Conservation (phyloP, 345 rosid species). For the Arabidopsis thaliana region TAIR10.1 NC_003074.8:20426001-20426500, state of each 20-base stretch:
- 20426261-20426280: constrained; percentile 87
- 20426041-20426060: constrained; percentile 60
- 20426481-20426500: constrained; percentile 66
- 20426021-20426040: constrained; percentile 61
- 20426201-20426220: constrained; percentile 91
- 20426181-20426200: constrained; percentile 82
- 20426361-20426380: constrained; percentile 91
- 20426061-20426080: constrained; percentile 95
- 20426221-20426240: constrained; percentile 91
- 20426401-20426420: constrained; percentile 86
- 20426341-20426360: constrained; percentile 71
- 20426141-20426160: constrained; percentile 94
- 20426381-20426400: constrained; percentile 89
- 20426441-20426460: constrained; percentile 78
- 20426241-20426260: constrained; percentile 96
- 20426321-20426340: constrained; percentile 75
- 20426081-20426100: constrained; percentile 88
- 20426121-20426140: constrained; percentile 93
- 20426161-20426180: constrained; percentile 92
- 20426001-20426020: constrained; percentile 62
- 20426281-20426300: constrained; percentile 80
- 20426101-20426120: constrained; percentile 77
- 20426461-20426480: constrained; percentile 66
- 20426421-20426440: constrained; percentile 97
- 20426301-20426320: constrained; percentile 86